Evolutionary conservation across 768 basidiomycete species (phyloP), one percentile per base, ranked within the genome.

Genomic region (Russula earlei): DNA sequence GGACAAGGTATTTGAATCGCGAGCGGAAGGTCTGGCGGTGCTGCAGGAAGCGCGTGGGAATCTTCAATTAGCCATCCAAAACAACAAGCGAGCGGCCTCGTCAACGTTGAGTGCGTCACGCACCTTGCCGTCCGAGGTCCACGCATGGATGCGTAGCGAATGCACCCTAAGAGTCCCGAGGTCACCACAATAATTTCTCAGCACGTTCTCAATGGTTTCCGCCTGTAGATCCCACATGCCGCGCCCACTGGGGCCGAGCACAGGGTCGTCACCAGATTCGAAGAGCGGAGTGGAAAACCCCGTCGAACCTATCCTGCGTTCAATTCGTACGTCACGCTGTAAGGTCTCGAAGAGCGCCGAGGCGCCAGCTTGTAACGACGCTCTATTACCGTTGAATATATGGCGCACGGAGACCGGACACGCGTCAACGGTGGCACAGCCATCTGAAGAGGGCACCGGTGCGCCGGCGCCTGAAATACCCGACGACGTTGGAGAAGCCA

Each of bases 101-200:
- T n/a, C 1, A 17, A 15, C 5, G 42, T 9, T 6, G 11, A 6
- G 22, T 27, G 31, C 52, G 43, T 38, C n/a, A n/a, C n/a, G n/a
- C n/a, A 61, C 60, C 60, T 61, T 61, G n/a, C 57, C 57, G 24
- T 50, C 57, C 19, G 56, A 54, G 19, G 27, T 38, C 52, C 58
- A 62, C 17, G 61, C 61, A 6, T 55, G 45, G 14, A 60, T 36
- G 22, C 47, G 59, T 17, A 43, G 31, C 6, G 41, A 31, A 25
- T 15, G n/a, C 29, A 60, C 38, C 22, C 19, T 52, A 17, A 49
- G 53, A 17, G 51, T 12, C 8, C 58, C 34, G 2, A 61, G 27
- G 19, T 51, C 49, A 1, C 5, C 1, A 11, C 49, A 54, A 27
- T 61, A 61, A 17, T 25, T 20, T 11, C 8, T 34, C 40, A 62